Evolutionary conservation across 2,329 filamentous ascomycete species (phyloP).

Genomic region (Hymenoscyphus linearis): DNA sequence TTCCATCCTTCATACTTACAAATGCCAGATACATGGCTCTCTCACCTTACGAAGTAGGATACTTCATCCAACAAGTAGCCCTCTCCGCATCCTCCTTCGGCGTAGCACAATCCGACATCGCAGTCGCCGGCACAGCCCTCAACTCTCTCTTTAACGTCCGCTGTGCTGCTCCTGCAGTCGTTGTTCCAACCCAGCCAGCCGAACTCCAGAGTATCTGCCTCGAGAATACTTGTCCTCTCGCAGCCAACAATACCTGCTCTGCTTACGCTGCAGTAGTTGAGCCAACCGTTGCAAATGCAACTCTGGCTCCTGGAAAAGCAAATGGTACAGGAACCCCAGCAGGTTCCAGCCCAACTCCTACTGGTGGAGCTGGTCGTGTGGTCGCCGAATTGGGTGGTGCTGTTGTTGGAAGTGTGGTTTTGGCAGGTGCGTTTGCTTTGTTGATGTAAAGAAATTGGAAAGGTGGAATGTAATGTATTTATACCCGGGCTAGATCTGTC

Average conservation of each 20-base stretch:
- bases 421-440: not conserved
- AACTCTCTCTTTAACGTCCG: constrained; percentile 45
- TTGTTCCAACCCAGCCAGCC: constrained; percentile 40
- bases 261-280: constrained; percentile 33
- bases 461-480: not conserved
- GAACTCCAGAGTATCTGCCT: constrained; percentile 54
- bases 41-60: constrained; percentile 44
- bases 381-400: not conserved
- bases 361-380: not conserved
- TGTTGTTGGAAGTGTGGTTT: not conserved
- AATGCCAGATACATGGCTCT: constrained; percentile 48
- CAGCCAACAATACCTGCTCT: constrained; percentile 41
- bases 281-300: constrained; percentile 8
- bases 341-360: not conserved
- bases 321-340: not conserved
- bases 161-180: constrained; percentile 42
- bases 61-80: constrained; percentile 56
- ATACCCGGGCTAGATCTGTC: not conserved
- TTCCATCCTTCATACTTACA: constrained; percentile 6
- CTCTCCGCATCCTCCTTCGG: constrained; percentile 53
- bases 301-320: not conserved
- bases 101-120: constrained; percentile 48
- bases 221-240: constrained; percentile 43
- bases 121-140: constrained; percentile 44
- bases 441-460: not conserved